Percentiles rank a stretch among this genome's conserved stretches.
These are phyloP conservation scores for Abrus pulchellus DNA, from an alignment of 306 rosid species.

Conservation along the genomic window DNA sequence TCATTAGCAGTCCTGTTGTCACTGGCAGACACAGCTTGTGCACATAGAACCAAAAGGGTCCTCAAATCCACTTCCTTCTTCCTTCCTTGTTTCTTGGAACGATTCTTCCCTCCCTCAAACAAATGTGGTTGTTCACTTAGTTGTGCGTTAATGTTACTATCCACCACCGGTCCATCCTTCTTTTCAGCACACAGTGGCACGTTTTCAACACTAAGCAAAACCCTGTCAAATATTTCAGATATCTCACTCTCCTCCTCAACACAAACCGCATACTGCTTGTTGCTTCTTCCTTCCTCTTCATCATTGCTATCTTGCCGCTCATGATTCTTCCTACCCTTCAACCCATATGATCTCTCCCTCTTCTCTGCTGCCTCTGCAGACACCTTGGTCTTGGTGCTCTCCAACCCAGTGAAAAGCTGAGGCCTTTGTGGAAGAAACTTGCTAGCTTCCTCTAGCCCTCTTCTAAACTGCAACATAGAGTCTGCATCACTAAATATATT, in stretches of 20 bases:
- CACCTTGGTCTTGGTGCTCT: slow-evolving; percentile 12
- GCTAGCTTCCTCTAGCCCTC: slow-evolving; percentile 91
- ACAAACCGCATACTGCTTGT: slow-evolving; percentile 59
- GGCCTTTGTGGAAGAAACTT: slow-evolving; percentile 76
- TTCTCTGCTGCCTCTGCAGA: slow-evolving; percentile 44
- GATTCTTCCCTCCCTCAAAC: slow-evolving; percentile 55
- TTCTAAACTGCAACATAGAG: slow-evolving; percentile 72
- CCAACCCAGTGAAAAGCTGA: slow-evolving; percentile 60
- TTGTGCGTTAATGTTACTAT: slow-evolving; percentile 16
- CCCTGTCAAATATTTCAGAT: slow-evolving; percentile 63
- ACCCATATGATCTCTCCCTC: slow-evolving; percentile 46
- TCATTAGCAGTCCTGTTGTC: slow-evolving; percentile 72
- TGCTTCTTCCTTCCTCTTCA: slow-evolving; percentile 62
- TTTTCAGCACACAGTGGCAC: slow-evolving; percentile 52
- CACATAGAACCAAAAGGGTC: slow-evolving; percentile 67
- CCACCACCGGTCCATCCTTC: slow-evolving; percentile 29
- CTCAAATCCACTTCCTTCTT: slow-evolving; percentile 75
- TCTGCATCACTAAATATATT: slow-evolving; percentile 71
- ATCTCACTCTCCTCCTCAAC: slow-evolving; percentile 64
- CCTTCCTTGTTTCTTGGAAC: slow-evolving; percentile 57
- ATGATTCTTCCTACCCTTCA: slow-evolving; percentile 61
- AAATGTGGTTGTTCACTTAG: slow-evolving; percentile 29
- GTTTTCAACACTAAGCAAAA: slow-evolving; percentile 61
- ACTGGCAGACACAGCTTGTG: slow-evolving; percentile 72
- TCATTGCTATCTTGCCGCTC: slow-evolving; percentile 51